Conservation (phyloP, 805 yeast genomes). For the Candida verbasci region DNA sequence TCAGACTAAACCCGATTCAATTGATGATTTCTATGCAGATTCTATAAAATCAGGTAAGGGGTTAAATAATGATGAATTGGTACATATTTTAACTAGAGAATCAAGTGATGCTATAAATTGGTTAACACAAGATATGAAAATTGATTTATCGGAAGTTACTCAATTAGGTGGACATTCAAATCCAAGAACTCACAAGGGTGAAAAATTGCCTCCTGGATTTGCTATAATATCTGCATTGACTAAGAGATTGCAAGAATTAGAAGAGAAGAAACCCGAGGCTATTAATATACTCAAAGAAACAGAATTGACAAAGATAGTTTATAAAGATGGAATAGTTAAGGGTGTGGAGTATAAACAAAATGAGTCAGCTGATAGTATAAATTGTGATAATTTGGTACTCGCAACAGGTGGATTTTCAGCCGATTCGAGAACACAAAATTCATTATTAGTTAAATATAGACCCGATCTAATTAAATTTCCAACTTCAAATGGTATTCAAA, state of each 20-base stretch:
- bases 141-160: slow-evolving; percentile 29
- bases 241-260: slow-evolving; percentile 30
- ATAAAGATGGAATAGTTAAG: slow-evolving; percentile 17
- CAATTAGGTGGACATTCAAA: slow-evolving; percentile 38
- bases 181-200: slow-evolving; percentile 40
- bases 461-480: slow-evolving; percentile 46
- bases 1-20: slow-evolving; percentile 19
- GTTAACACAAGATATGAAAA: slow-evolving; percentile 20
- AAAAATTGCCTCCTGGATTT: slow-evolving; percentile 55
- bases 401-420: slow-evolving; percentile 61
- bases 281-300: slow-evolving; percentile 9
- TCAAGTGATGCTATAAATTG: slow-evolving; percentile 31
- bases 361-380: slow-evolving; percentile 7
- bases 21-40: slow-evolving; percentile 23
- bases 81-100: slow-evolving; percentile 18
- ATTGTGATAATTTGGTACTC: slow-evolving; percentile 33
- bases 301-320: slow-evolving; percentile 2
- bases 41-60: slow-evolving; percentile 32
- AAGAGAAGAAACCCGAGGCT: slow-evolving; percentile 16
- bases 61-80: slow-evolving; percentile 20
- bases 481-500: slow-evolving; percentile 52
- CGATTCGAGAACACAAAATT: slow-evolving; percentile 23
- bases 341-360: slow-evolving; percentile 39
- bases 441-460: slow-evolving; percentile 35
- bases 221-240: slow-evolving; percentile 48